Evolutionary conservation across 2,329 filamentous ascomycete genomes (phyloP).

Genomic region (Diplodia intermedia): DNA sequence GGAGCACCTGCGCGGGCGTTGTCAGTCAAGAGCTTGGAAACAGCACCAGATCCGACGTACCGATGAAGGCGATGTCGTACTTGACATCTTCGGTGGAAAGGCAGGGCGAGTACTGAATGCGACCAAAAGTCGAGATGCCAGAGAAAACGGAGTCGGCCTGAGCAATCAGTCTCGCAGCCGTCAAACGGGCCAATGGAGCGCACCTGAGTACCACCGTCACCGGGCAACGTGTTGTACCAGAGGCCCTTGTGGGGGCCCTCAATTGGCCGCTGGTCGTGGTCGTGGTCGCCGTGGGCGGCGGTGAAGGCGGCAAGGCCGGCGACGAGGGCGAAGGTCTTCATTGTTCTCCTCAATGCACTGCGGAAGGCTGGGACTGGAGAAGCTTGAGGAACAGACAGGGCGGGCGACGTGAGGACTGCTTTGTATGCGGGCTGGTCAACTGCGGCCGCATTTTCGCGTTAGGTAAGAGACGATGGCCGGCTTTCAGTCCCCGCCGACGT

Average conservation of each 20-base stretch:
- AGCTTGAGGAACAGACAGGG: neutral
- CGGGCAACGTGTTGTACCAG: constrained; percentile 84
- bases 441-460: constrained; percentile 21
- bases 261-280: constrained; percentile 64
- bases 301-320: constrained; percentile 58
- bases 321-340: constrained; percentile 35
- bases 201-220: constrained; percentile 84
- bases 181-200: constrained; percentile 33
- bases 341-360: constrained; percentile 11
- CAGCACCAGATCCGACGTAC: constrained; percentile 50
- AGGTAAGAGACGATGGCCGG: constrained; percentile 24
- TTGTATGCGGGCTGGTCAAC: constrained; percentile 14
- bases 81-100: constrained; percentile 71
- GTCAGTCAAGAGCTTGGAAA: constrained; percentile 4
- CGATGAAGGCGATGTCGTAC: constrained; percentile 87
- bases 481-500: neutral
- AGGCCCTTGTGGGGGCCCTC: constrained; percentile 74
- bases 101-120: constrained; percentile 78
- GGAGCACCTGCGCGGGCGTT: constrained; percentile 67
- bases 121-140: constrained; percentile 84
- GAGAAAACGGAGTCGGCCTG: constrained; percentile 89
- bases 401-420: neutral
- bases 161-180: neutral
- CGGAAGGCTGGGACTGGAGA: neutral
- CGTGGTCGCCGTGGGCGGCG: constrained; percentile 65